These are phyloP conservation scores for Hemileccinum rubropunctum DNA, from an alignment of 768 basidiomycete species.

Conservation along the genomic window DNA sequence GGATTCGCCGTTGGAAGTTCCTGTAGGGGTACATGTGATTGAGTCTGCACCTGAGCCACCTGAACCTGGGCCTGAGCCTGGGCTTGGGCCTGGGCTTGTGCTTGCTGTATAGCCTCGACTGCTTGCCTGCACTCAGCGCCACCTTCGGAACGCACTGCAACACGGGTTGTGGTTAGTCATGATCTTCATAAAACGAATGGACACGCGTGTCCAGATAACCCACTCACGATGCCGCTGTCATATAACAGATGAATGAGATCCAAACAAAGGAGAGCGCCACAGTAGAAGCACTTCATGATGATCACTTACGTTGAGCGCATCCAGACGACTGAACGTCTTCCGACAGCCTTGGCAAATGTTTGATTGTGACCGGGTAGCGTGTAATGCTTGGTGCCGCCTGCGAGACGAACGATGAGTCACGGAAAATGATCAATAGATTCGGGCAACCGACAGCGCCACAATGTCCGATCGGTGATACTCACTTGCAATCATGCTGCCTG, in stretches of 20 bases:
- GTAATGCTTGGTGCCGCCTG: conserved; percentile 88
- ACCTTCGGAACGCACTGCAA: conserved; percentile 77
- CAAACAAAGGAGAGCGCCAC: conserved; percentile 14
- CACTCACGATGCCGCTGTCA: conserved; percentile 74
- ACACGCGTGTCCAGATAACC: conserved; percentile 19
- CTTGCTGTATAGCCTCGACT: conserved; percentile 37
- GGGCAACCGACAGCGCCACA: not conserved
- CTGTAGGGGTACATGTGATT: conserved; percentile 23
- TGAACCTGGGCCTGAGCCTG: conserved; percentile 24
- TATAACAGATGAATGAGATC: conserved; percentile 27
- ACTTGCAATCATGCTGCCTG: conserved; percentile 97
- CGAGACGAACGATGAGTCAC: conserved; percentile 7
- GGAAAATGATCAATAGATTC: not conserved
- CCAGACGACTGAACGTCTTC: conserved; percentile 91
- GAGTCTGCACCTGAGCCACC: conserved; percentile 16
- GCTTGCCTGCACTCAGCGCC: conserved; percentile 69
- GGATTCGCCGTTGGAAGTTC: conserved; percentile 19
- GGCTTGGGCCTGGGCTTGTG: conserved; percentile 26
- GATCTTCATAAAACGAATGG: conserved; percentile 23
- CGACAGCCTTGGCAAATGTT: conserved; percentile 91
- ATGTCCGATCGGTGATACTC: conserved; percentile 34
- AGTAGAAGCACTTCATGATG: conserved; percentile 29
- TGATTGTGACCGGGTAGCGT: conserved; percentile 76
- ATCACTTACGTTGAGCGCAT: conserved; percentile 86
- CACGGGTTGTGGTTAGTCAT: conserved; percentile 22